Percentiles rank a stretch among this genome's conserved stretches.
phyloP scores from a whole-genome alignment of 1,284 basidiomycete genomes.

The Melampsora abietis-canadensis region DNA sequence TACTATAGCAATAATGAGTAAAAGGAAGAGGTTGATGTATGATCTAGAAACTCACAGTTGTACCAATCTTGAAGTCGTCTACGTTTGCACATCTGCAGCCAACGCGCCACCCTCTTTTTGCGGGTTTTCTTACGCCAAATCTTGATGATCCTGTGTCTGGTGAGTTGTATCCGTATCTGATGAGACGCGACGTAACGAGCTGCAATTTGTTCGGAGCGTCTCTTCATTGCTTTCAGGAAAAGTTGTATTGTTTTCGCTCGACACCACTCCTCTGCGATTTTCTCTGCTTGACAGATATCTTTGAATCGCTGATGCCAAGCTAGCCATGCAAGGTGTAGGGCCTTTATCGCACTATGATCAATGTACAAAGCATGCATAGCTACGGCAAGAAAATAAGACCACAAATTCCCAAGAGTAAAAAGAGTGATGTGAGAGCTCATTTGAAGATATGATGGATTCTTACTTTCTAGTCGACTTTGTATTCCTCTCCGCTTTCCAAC shows the following conservation, averaged over 20 bases:
- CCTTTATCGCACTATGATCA: background rate
- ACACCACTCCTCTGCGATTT: background rate
- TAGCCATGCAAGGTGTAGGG: background rate
- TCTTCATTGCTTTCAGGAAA: constrained; percentile 1
- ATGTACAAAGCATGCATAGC: background rate
- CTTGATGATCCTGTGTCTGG: background rate
- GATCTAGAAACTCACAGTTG: constrained; percentile 2
- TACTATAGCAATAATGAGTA: background rate
- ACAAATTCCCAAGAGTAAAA: background rate
- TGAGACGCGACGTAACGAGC: background rate
- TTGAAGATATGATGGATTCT: background rate
- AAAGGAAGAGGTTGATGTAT: background rate
- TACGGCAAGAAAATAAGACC: background rate
- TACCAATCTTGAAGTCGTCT: constrained; percentile 1
- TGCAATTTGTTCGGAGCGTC: background rate
- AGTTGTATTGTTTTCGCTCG: background rate
- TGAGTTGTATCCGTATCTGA: constrained; percentile 18
- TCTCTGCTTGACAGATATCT: background rate
- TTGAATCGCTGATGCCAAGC: constrained; percentile 6
- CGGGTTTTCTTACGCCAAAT: constrained; percentile 21
- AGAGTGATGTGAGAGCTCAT: background rate
- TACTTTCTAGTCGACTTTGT: background rate
- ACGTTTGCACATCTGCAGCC: constrained; percentile 4
- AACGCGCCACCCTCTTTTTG: constrained; percentile 7
- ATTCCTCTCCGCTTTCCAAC: background rate